Evolutionary conservation across 305 asterid genomes (phyloP), one percentile per base, ranked within the genome.

Genomic region (Fraxinus ornus): DNA sequence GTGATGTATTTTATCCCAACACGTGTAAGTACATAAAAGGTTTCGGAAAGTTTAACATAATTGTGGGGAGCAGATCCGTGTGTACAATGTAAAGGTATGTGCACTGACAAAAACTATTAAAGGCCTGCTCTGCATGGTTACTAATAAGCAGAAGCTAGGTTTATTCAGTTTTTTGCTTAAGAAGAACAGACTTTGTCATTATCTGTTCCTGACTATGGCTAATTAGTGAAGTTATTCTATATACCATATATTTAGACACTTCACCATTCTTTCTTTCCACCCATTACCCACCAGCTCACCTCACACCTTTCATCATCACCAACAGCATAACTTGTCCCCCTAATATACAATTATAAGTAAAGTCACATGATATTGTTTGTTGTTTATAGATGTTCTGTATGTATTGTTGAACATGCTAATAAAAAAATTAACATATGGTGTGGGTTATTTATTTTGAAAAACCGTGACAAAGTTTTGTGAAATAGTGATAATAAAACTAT

Each of bases 1-100:
- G 95, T 83, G 36, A 52, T 22, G 36, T 15, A 32, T 72, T 72
- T 72, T 24, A 33, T 72, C 44, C 76, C 5, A 24, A 28, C 47
- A 32, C 3, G 15, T 72, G 24, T 32, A 72, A 33, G 47, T 72
- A 32, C 6, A 13, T 72, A 72, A 33, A 15, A 33, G 47, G 44
- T 33, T 72, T 33, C 26, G 37, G 21, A 17, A 72, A 72, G 37
- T 72, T 17, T 32, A n/a, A 33, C 76, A 17, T 72, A 72, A 15
- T 17, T 72, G 22, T 72, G 47, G 76, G 47, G 22, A 33, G 76
- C 24, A 72, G 10, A 72, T 21, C 19, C 4, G 1, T 26, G n/a
- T 28, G 15, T 28, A 32, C 36, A 66, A 10, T 66, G 19, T 26
- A 72, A 5, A 33, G 26, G 26, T 37, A 8, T 33, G 75, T 32